A percentile compares a stretch with the other conserved stretches of the same genome.
Evolutionary conservation across 2,329 filamentous ascomycete genomes (phyloP).

Genomic region (Kalaharituber pfeilii): DNA sequence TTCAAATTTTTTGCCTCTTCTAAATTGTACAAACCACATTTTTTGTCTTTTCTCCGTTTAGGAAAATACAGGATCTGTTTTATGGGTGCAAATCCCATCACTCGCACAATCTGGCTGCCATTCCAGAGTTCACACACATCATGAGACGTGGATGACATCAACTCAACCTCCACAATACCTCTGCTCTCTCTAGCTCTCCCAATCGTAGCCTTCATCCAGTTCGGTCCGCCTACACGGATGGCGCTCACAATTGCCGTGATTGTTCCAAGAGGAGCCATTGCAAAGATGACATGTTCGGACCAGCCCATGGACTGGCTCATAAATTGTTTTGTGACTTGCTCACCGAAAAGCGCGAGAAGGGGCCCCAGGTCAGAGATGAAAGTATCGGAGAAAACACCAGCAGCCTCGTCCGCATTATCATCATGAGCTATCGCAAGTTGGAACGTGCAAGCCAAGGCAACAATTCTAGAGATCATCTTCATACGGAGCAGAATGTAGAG

Average conservation of each 20-base stretch:
- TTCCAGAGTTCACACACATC: conserved; percentile 2
- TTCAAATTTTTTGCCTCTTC: neutral
- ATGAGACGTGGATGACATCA: neutral
- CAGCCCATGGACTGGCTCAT: conserved; percentile 26
- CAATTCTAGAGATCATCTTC: too few species aligned
- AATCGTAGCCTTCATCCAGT: too few species aligned
- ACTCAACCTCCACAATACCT: too few species aligned
- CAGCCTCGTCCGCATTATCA: conserved; percentile 1
- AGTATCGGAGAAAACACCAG: conserved; percentile 10
- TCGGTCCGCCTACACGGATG: too few species aligned
- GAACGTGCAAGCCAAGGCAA: too few species aligned
- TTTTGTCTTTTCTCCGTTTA: neutral
- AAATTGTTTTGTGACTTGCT: conserved; percentile 25
- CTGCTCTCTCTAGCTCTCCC: too few species aligned
- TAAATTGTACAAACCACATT: neutral
- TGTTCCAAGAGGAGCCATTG: too few species aligned
- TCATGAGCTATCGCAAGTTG: too few species aligned
- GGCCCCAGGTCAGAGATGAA: conserved; percentile 12
- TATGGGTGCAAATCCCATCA: conserved; percentile 26
- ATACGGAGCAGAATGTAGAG: too few species aligned
- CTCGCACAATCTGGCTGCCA: neutral
- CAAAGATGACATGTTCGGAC: conserved; percentile 30
- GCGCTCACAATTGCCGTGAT: too few species aligned
- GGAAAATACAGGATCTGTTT: conserved; percentile 29
- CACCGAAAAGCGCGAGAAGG: conserved; percentile 23